These are phyloP conservation scores for Dalbergia oliveri DNA, from an alignment of 306 rosid species.

Conservation along the genomic window DNA sequence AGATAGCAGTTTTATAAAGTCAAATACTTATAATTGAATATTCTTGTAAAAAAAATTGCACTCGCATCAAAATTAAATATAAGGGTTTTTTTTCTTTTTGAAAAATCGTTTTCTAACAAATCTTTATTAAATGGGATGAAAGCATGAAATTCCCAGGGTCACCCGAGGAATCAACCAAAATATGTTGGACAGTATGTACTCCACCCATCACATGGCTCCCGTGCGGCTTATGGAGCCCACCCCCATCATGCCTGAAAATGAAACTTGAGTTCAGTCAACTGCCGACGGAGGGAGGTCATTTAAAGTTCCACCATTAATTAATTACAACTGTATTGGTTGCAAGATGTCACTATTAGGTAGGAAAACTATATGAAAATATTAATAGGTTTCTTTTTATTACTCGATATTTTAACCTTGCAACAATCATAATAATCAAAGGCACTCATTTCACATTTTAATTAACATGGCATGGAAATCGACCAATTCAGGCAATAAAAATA, in stretches of 20 bases:
- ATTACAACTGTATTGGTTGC: not conserved
- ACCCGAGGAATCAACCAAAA: not conserved
- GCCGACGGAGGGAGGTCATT: not conserved
- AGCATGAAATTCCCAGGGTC: not conserved
- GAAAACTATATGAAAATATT: not conserved
- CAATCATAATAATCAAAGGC: not conserved
- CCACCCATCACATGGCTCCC: not conserved
- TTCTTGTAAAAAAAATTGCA: too few relatives aligned
- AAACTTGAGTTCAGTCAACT: not conserved
- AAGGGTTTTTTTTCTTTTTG: too few relatives aligned
- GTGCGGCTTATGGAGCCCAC: conserved; percentile 2
- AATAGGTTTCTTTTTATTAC: too few relatives aligned
- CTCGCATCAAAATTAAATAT: too few relatives aligned
- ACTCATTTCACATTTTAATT: not conserved
- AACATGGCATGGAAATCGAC: too few relatives aligned
- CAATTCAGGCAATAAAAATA: not conserved
- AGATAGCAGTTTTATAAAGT: too few relatives aligned
- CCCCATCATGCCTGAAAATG: not conserved
- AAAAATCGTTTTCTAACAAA: not conserved
- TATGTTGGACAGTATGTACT: not conserved
- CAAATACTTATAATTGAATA: too few relatives aligned
- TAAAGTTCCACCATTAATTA: too few relatives aligned
- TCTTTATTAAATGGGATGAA: not conserved
- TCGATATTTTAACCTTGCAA: not conserved
- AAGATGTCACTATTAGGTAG: not conserved